Percentiles rank a stretch among this genome's conserved stretches.
phyloP scores from a whole-genome alignment of 148 eudicot species.

The Vaccinium macrocarpon region DNA sequence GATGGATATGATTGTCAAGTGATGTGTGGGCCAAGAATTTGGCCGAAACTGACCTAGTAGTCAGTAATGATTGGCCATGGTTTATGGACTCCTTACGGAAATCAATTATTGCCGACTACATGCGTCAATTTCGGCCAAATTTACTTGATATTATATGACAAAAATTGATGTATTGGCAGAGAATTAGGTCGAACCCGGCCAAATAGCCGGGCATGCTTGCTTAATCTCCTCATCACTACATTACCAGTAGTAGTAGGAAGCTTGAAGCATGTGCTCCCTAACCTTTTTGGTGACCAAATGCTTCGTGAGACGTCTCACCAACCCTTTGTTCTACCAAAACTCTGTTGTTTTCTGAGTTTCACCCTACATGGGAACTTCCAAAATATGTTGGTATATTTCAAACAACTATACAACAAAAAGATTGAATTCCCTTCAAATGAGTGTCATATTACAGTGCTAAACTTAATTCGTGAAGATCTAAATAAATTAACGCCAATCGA shows the following conservation, averaged over 20 bases:
- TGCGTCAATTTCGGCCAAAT: too few relatives aligned
- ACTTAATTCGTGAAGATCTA: not conserved
- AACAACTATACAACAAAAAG: not conserved
- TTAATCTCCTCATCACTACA: slow-evolving; percentile 2
- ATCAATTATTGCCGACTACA: not conserved
- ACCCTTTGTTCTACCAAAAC: slow-evolving; percentile 1
- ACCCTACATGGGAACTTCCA: not conserved
- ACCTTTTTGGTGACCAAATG: slow-evolving; percentile 10
- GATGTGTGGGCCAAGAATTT: not conserved
- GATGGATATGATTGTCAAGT: not conserved
- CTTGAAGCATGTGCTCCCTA: slow-evolving; percentile 10
- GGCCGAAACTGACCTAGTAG: not conserved
- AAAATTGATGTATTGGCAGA: too few relatives aligned
- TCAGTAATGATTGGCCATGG: not conserved
- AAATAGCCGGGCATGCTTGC: not conserved
- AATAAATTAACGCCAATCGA: not conserved
- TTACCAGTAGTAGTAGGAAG: slow-evolving; percentile 9
- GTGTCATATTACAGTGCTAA: not conserved
- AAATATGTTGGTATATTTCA: not conserved
- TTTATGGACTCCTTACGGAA: not conserved
- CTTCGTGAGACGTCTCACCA: not conserved
- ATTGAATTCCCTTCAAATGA: not conserved
- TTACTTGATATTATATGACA: too few relatives aligned
- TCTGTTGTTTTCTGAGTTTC: not conserved
- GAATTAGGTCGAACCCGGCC: too few relatives aligned